Conservation (phyloP, 306 rosid species). For the Citrullus amarus region DNA sequence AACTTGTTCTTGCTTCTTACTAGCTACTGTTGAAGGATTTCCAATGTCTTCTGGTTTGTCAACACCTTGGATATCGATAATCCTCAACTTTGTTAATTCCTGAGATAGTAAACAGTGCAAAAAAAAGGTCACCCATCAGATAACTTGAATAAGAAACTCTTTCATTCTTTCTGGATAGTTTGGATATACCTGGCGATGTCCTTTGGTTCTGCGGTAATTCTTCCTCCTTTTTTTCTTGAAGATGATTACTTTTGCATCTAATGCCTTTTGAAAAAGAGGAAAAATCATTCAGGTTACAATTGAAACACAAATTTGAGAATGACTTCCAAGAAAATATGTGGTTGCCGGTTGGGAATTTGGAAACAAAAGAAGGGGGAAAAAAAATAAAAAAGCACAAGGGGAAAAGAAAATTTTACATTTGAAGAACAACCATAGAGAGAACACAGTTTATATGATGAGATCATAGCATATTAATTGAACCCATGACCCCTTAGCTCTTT, state of each 20-base stretch:
- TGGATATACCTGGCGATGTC: conserved; percentile 72
- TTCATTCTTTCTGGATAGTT: neutral
- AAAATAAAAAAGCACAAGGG: neutral
- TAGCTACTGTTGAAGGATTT: conserved; percentile 43
- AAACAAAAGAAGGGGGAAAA: neutral
- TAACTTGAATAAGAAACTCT: neutral
- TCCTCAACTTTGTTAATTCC: conserved; percentile 93
- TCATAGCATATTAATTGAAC: neutral
- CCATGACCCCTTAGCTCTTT: no score
- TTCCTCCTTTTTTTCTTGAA: conserved; percentile 96
- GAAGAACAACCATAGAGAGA: neutral
- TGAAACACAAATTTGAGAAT: neutral
- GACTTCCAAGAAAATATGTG: neutral
- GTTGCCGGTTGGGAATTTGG: neutral
- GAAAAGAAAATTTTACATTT: neutral
- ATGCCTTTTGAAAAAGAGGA: conserved; percentile 38
- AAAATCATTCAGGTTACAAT: neutral
- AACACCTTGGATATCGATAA: conserved; percentile 77
- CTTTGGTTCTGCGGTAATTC: conserved; percentile 79
- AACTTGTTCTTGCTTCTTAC: conserved; percentile 23
- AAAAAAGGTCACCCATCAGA: conserved; percentile 6
- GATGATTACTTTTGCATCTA: conserved; percentile 72
- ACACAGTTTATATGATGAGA: neutral
- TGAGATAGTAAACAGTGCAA: conserved; percentile 19
- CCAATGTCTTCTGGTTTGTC: conserved; percentile 38